These are phyloP conservation scores for Sphaerulina musiva DNA, from an alignment of 2,329 filamentous ascomycete genomes.

Conservation along the genomic window DNA sequence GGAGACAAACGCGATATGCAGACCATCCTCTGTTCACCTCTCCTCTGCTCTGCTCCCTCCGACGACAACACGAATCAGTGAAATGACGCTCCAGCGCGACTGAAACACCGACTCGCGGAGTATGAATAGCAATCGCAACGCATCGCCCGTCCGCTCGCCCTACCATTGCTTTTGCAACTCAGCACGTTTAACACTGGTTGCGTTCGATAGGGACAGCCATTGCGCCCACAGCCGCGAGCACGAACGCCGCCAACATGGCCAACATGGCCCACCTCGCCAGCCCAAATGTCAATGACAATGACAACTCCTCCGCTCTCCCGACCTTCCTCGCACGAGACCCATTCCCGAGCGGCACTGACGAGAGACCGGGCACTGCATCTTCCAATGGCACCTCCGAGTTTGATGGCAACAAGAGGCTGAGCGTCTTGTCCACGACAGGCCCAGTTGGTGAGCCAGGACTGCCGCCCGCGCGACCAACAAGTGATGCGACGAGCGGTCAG, in stretches of 20 bases:
- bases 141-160: background rate
- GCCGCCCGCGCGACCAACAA: conserved; percentile 41
- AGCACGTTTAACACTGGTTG: background rate
- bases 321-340: conserved; percentile 29
- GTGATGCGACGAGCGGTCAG: conserved; percentile 10
- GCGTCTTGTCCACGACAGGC: conserved; percentile 36
- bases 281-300: background rate
- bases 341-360: background rate
- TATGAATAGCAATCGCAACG: background rate
- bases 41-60: background rate
- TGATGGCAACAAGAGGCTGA: conserved; percentile 14
- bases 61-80: background rate
- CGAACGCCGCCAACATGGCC: background rate
- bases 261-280: background rate
- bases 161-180: background rate
- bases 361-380: background rate
- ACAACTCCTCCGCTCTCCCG: conserved; percentile 19
- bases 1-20: too few species aligned
- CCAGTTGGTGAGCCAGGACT: conserved; percentile 44
- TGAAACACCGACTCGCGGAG: background rate
- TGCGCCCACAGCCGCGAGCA: background rate
- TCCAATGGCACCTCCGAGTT: conserved; percentile 23
- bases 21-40: background rate
- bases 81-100: background rate
- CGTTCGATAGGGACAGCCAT: background rate